Base-by-base conservation (phyloP, 2,329 filamentous ascomycete genomes). In the Cryphonectria japonica region DNA sequence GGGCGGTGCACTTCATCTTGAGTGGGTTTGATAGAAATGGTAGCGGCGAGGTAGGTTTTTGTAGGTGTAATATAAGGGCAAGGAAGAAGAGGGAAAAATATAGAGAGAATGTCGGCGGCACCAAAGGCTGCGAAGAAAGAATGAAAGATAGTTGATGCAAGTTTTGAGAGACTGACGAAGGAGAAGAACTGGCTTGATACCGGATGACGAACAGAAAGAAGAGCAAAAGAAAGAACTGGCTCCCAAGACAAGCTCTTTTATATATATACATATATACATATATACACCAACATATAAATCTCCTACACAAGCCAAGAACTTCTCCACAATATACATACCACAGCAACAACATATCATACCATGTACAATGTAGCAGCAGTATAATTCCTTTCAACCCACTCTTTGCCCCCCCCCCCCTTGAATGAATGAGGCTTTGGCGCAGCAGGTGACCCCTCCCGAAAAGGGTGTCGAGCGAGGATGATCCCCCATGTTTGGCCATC, bases 1-100 rank as follows among this genome's bases (percentile, higher is more conserved):
- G 61, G 16, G 68, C 61, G 39, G 71, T 70, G 68, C 43, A 68
- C 71, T 68, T 70, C 71, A 72, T 72, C 41, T 68, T 70, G 66
- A 26, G 26, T n/a, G n/a, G 29, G 19, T 26, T 11, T 29, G 59
- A 29, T 26, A 26, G 26, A 26, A 26, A 26, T 26, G 26, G 26
- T 26, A 26, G 26, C 26, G 26, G 26, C 26, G 26, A 26, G 26
- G 26, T 26, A 26, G 26, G 26, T 26, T 26, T 26, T 26, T 26
- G 26, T 26, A 26, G 26, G 26, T 26, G 26, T 26, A 26, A 26
- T 26, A 32, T 2, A 16, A 16, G 52, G 52, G n/a, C 16, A 39
- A 13, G 16, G 22, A 32, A 22, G 29, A 46, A 26, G 26, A 26
- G 26, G 26, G 26, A 26, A 43, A 54, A 26, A n/a, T 26, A 32